Percentiles rank a stretch among this genome's conserved stretches.
Conservation (phyloP, 139 green algal genomes). For the Chlorella sp. region DNA sequence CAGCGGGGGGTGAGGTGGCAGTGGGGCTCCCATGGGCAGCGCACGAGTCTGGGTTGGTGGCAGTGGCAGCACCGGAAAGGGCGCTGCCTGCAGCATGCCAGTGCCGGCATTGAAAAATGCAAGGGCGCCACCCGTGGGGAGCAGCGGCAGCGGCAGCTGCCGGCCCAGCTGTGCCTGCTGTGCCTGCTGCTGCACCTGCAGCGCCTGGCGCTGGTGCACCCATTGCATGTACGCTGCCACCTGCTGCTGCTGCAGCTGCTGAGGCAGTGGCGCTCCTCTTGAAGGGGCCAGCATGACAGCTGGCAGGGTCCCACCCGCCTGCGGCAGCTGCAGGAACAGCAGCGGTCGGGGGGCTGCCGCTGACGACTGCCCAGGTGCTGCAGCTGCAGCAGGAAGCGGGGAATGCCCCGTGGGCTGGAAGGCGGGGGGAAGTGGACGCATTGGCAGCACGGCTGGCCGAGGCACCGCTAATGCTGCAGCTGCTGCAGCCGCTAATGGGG, state of each 20-base stretch:
- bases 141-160: neutral
- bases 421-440: neutral
- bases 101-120: neutral
- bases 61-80: neutral
- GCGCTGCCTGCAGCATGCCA: neutral
- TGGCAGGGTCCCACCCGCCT: neutral
- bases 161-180: neutral
- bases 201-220: neutral
- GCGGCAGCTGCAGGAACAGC: neutral
- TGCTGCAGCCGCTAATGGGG: neutral
- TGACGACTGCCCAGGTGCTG: no score
- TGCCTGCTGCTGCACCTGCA: neutral
- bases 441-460: neutral
- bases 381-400: neutral
- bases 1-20: neutral
- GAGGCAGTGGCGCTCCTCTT: neutral
- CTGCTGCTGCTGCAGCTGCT: neutral
- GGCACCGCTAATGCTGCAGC: neutral
- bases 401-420: neutral
- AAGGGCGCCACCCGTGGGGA: neutral
- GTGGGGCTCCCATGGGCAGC: neutral
- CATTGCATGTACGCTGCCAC: neutral
- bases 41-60: neutral
- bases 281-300: neutral
- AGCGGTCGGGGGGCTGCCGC: neutral